A percentile compares a stretch with the other conserved stretches of the same genome.
These are phyloP conservation scores for Thoreauomyces humboldtii DNA, from an alignment of 192 early-diverging fungal genomes.

Conservation along the genomic window DNA sequence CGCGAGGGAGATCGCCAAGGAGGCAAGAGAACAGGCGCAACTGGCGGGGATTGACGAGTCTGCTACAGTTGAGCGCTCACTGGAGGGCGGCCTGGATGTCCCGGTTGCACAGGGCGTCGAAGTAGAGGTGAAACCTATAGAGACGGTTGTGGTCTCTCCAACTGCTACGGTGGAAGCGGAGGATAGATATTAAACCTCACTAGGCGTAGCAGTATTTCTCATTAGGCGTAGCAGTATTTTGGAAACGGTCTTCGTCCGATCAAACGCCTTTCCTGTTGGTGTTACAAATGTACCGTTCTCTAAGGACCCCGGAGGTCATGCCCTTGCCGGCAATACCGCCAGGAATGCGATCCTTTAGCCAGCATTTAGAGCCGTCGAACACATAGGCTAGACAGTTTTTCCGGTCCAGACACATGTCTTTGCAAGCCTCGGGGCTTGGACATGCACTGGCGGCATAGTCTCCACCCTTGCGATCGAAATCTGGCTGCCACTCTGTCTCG, in stretches of 20 bases:
- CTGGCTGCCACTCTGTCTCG: not conserved
- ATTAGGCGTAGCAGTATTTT: too few relatives aligned
- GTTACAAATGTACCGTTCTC: slow-evolving; percentile 3
- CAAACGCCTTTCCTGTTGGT: too few relatives aligned
- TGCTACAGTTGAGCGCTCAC: too few relatives aligned
- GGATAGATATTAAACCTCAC: too few relatives aligned
- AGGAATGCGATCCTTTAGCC: slow-evolving; percentile 14
- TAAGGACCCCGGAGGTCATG: slow-evolving; percentile 2
- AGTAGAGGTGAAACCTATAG: too few relatives aligned
- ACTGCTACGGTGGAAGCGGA: too few relatives aligned
- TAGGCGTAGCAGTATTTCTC: too few relatives aligned
- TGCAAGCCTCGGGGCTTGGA: slow-evolving; percentile 9
- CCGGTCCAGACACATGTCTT: slow-evolving; percentile 1
- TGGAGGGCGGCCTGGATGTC: too few relatives aligned
- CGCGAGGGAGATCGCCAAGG: not conserved
- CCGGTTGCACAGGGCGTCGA: too few relatives aligned
- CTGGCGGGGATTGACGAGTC: not conserved
- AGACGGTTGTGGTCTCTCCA: too few relatives aligned
- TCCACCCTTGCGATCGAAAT: slow-evolving; percentile 13
- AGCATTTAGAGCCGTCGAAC: slow-evolving; percentile 21
- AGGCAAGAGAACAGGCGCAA: not conserved
- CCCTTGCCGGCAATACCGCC: not conserved
- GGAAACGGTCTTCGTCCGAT: too few relatives aligned
- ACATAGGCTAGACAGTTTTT: slow-evolving; percentile 13
- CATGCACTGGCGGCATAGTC: not conserved